phyloP scores from a whole-genome alignment of 2,329 filamentous ascomycete genomes.

The Lachnellula subtilissima region DNA sequence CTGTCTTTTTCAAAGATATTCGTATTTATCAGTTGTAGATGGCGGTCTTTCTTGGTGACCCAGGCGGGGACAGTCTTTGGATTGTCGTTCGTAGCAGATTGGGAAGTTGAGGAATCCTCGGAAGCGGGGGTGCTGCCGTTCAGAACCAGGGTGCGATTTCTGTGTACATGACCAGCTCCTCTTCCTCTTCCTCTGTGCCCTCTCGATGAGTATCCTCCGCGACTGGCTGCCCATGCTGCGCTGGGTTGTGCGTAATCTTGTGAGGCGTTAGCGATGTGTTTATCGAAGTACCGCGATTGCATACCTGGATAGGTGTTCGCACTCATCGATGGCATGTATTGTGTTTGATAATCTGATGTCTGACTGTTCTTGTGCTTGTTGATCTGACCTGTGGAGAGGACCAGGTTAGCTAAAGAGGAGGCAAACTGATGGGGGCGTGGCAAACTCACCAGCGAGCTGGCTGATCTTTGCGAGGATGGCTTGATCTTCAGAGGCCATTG shows the following conservation, averaged over 20 bases:
- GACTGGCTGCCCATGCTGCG: slow-evolving; percentile 24
- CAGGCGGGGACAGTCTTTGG: slow-evolving; percentile 43
- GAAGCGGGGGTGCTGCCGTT: slow-evolving; percentile 38
- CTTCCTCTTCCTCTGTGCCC: slow-evolving; percentile 35
- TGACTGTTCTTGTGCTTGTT: slow-evolving; percentile 71
- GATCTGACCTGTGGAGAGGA: slow-evolving; percentile 58
- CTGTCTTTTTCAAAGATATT: slow-evolving; percentile 71
- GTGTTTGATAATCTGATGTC: slow-evolving; percentile 29
- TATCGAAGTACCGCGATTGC: slow-evolving; percentile 1
- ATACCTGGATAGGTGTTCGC: slow-evolving; percentile 19
- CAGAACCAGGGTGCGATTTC: slow-evolving; percentile 60
- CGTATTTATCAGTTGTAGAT: slow-evolving; percentile 78
- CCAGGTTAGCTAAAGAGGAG: slow-evolving; percentile 34
- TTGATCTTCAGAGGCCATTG: slow-evolving; percentile 49
- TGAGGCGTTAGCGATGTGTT: slow-evolving; percentile 14
- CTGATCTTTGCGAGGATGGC: slow-evolving; percentile 51
- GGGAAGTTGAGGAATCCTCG: background rate
- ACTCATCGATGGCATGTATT: slow-evolving; percentile 9
- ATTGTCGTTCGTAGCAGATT: slow-evolving; percentile 13
- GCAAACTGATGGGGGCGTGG: slow-evolving; percentile 31
- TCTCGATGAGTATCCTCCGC: slow-evolving; percentile 24
- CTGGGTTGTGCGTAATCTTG: slow-evolving; percentile 23
- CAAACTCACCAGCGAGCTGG: slow-evolving; percentile 48
- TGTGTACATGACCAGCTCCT: slow-evolving; percentile 39
- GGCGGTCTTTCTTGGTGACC: slow-evolving; percentile 69